A percentile compares a stretch with the other conserved stretches of the same genome.
Evolutionary conservation across 805 yeast genomes (phyloP).

Genomic region (Brettanomyces bruxellensis): DNA sequence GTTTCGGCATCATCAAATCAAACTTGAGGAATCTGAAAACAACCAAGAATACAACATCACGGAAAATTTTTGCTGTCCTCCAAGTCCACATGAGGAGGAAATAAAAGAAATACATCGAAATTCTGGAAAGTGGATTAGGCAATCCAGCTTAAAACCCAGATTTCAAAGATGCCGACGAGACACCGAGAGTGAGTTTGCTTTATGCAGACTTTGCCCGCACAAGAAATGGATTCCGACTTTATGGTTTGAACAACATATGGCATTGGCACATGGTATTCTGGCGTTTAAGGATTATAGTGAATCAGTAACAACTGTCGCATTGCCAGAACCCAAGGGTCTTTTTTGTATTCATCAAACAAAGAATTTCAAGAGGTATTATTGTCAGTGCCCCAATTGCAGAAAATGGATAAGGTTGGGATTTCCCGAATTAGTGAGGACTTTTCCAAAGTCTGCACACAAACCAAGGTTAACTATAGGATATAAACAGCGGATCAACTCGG

Average conservation of each 20-base stretch:
- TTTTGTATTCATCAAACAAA: constrained; percentile 2
- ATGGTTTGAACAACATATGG: constrained; percentile 12
- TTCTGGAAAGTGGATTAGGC: constrained; percentile 1
- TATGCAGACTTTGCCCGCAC: constrained; percentile 17
- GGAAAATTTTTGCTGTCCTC: constrained; percentile 11
- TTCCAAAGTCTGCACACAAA: background rate
- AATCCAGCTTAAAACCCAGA: constrained; percentile 7
- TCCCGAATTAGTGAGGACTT: constrained; percentile 4
- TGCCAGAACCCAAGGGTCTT: constrained; percentile 14
- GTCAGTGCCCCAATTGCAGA: constrained; percentile 16
- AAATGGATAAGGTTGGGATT: constrained; percentile 16
- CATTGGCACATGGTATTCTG: constrained; percentile 18
- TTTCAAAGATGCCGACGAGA: constrained; percentile 5
- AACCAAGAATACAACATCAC: background rate
- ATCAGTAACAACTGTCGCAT: constrained; percentile 4
- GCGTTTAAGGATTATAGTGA: background rate
- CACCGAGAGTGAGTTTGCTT: background rate
- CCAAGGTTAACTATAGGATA: background rate
- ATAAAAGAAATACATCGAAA: constrained; percentile 2
- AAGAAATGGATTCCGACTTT: constrained; percentile 11
- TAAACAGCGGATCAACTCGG: constrained; percentile 1
- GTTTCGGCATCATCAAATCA: constrained; percentile 10
- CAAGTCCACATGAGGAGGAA: constrained; percentile 8
- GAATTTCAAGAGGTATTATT: constrained; percentile 12
- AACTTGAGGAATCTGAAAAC: constrained; percentile 1